Evolutionary conservation across 1,284 basidiomycete genomes (phyloP).

Genomic region (Vanrija pseudolonga): DNA sequence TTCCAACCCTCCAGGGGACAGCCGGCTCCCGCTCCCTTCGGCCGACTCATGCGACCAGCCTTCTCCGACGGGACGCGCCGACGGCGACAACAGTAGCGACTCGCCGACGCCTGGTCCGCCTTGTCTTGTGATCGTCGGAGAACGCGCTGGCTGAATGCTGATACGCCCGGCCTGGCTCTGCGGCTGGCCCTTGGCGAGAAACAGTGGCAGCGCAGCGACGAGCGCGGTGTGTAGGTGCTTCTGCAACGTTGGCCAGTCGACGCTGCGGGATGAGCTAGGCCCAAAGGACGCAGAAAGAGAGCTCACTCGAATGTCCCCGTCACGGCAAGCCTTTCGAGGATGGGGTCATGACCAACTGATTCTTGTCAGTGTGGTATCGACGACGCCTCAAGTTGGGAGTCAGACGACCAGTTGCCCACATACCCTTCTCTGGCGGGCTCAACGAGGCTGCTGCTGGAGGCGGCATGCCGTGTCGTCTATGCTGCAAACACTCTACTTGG

Average conservation of each 20-base stretch:
- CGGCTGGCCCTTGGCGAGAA: constrained; percentile 15
- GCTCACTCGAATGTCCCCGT: constrained; percentile 66
- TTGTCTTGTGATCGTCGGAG: not conserved
- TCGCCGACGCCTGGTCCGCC: not conserved
- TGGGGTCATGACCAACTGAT: constrained; percentile 52
- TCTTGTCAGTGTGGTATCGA: not conserved
- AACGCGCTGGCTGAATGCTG: not conserved
- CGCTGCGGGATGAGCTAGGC: constrained; percentile 48
- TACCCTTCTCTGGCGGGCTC: no score
- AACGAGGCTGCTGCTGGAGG: no score
- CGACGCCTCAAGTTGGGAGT: constrained; percentile 7
- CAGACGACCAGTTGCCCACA: no score
- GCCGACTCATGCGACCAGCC: not conserved
- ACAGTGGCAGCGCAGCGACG: constrained; percentile 21
- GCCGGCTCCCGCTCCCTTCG: not conserved
- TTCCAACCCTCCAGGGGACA: not conserved
- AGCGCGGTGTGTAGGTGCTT: constrained; percentile 43
- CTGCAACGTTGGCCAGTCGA: constrained; percentile 69
- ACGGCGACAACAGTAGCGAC: not conserved
- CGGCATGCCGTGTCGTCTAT: no score
- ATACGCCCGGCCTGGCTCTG: not conserved
- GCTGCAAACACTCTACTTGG: no score
- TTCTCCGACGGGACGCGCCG: not conserved
- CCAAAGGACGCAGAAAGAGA: constrained; percentile 14
- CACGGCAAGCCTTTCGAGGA: constrained; percentile 64